Percentiles rank a stretch among this genome's conserved stretches.
Conservation (phyloP, 2,329 filamentous ascomycete species). For the Aspergillus eucalypticola region DNA sequence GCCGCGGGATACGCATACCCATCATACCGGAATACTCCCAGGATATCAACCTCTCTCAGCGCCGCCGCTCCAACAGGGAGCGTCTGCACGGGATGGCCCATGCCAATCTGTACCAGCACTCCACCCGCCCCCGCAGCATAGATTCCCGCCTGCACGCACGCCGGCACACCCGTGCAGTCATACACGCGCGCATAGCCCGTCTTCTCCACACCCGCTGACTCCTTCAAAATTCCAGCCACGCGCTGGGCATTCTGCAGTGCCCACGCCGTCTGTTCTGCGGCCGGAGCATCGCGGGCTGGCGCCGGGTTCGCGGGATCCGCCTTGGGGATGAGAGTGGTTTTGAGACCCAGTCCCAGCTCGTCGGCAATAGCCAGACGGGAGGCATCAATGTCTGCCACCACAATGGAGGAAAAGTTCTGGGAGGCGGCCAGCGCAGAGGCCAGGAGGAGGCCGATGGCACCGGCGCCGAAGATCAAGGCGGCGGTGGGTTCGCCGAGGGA, state of each 20-base stretch:
- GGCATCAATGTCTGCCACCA: slow-evolving; percentile 63
- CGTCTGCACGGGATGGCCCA: slow-evolving; percentile 58
- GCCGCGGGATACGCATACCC: slow-evolving; percentile 55
- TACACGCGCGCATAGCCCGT: slow-evolving; percentile 47
- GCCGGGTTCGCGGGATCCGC: slow-evolving; percentile 30
- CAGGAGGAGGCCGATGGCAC: slow-evolving; percentile 61
- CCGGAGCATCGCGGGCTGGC: slow-evolving; percentile 33
- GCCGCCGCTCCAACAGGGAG: slow-evolving; percentile 57
- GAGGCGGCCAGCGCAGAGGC: slow-evolving; percentile 59
- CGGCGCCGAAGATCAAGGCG: slow-evolving; percentile 62
- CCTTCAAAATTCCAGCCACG: slow-evolving; percentile 35
- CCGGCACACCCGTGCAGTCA: slow-evolving; percentile 49
- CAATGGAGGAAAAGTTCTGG: slow-evolving; percentile 55
- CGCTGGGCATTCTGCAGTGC: slow-evolving; percentile 39
- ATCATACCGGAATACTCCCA: slow-evolving; percentile 60
- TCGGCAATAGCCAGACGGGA: slow-evolving; percentile 58
- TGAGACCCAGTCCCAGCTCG: slow-evolving; percentile 37
- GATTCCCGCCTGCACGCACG: slow-evolving; percentile 49
- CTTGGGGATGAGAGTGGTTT: slow-evolving; percentile 41
- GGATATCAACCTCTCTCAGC: slow-evolving; percentile 57
- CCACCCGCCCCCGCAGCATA: slow-evolving; percentile 51
- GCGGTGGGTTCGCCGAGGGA: slow-evolving; percentile 45
- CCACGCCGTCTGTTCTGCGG: slow-evolving; percentile 35
- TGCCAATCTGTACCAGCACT: slow-evolving; percentile 57
- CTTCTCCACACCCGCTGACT: slow-evolving; percentile 22